Percentiles rank a stretch among this genome's conserved stretches.
These are phyloP conservation scores for Geotrichum histeridarum DNA, from an alignment of 1,139 yeast genomes.

Conservation along the genomic window DNA sequence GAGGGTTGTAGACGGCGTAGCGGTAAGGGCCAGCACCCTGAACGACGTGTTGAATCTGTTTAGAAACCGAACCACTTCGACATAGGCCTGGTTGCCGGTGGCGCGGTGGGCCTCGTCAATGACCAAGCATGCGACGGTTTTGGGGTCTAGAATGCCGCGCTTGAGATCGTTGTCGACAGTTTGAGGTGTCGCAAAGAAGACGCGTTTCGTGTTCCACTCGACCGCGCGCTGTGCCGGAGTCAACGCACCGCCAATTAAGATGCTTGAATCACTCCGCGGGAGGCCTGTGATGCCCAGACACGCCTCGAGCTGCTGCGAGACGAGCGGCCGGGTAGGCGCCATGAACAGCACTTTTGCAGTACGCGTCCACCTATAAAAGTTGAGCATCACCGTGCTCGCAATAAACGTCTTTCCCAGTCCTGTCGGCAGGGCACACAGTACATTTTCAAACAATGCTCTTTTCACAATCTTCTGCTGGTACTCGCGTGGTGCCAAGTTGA, in stretches of 20 bases:
- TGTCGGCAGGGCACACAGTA: conserved; percentile 89
- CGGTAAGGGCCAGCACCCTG: conserved; percentile 81
- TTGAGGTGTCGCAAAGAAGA: conserved; percentile 94
- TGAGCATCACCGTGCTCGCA: conserved; percentile 90
- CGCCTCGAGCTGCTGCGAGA: conserved; percentile 95
- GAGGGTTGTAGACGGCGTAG: conserved; percentile 87
- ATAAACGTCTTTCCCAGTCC: conserved; percentile 97
- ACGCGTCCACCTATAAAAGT: conserved; percentile 78
- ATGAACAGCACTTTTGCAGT: conserved; percentile 76
- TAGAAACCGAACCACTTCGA: conserved; percentile 67
- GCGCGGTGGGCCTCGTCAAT: conserved; percentile 97
- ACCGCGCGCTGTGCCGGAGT: conserved; percentile 45
- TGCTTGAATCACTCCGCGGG: conserved; percentile 70
- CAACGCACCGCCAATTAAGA: conserved; percentile 54
- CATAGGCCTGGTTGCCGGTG: conserved; percentile 83
- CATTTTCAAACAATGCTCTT: conserved; percentile 65
- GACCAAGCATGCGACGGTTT: conserved; percentile 65
- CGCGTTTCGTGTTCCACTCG: conserved; percentile 70
- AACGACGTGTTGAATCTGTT: conserved; percentile 60
- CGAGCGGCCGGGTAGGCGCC: conserved; percentile 96
- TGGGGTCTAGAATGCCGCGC: conserved; percentile 71
- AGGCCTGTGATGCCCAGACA: conserved; percentile 86
- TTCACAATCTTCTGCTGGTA: conserved; percentile 80
- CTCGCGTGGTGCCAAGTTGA: conserved; percentile 75
- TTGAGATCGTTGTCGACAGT: conserved; percentile 87